Conservation (phyloP, 148 eudicot genomes). For the Gaultheria prostrata region DNA sequence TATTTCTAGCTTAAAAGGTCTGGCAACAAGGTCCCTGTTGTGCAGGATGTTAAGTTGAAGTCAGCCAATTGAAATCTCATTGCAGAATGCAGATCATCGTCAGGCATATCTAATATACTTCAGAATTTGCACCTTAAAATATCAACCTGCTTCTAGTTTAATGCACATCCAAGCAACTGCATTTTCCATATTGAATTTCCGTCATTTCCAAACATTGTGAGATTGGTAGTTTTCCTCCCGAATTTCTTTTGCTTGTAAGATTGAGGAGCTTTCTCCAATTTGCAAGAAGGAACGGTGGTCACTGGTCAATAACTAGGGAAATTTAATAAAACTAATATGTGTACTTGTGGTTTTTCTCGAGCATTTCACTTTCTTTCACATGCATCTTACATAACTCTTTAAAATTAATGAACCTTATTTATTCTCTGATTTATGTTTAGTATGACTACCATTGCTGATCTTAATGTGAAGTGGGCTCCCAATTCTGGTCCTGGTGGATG, state of each 20-base stretch:
- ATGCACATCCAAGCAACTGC: background rate
- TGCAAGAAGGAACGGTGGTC: background rate
- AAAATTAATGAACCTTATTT: background rate
- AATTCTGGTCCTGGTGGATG: slow-evolving; percentile 99
- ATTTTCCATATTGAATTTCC: background rate
- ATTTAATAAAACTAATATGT: background rate
- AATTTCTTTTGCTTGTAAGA: slow-evolving; percentile 1
- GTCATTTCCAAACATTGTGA: background rate
- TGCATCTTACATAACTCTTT: background rate
- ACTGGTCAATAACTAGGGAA: background rate
- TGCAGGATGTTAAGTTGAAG: background rate
- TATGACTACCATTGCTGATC: slow-evolving; percentile 86
- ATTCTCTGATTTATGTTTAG: slow-evolving; percentile 30
- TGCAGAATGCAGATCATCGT: background rate
- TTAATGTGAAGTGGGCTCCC: slow-evolving; percentile 92
- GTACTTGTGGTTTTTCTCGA: background rate
- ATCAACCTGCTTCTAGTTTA: background rate
- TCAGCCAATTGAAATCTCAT: background rate
- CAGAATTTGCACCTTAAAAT: background rate
- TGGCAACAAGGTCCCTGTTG: background rate
- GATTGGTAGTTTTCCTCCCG: background rate
- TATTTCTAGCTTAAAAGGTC: background rate
- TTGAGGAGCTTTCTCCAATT: background rate
- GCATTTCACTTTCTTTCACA: background rate
- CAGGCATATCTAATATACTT: background rate